A percentile compares a stretch with the other conserved stretches of the same genome.
These are phyloP conservation scores for Yamadazyma epiphylla DNA, from an alignment of 1,139 yeast genomes.

Conservation along the genomic window DNA sequence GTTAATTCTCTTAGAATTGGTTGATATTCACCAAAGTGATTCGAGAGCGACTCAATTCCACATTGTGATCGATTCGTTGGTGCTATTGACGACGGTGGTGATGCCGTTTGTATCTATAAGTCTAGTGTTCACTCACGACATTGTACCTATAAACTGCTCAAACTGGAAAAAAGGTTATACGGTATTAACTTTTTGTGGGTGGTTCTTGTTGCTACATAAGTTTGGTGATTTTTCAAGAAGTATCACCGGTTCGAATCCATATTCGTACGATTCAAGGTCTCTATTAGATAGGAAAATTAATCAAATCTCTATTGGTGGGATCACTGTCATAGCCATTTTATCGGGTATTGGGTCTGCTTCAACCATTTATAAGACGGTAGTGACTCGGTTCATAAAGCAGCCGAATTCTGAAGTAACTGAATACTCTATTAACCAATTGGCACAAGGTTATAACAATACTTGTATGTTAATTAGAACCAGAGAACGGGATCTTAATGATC, in stretches of 20 bases:
- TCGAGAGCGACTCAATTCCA: conserved; percentile 23
- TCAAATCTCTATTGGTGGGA: conserved; percentile 66
- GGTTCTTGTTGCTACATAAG: conserved; percentile 34
- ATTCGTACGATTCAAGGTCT: conserved; percentile 16
- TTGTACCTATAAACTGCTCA: conserved; percentile 17
- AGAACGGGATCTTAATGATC: conserved; percentile 24
- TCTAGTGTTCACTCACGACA: conserved; percentile 25
- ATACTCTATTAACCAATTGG: conserved; percentile 24
- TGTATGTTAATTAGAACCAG: conserved; percentile 30
- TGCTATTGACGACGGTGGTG: conserved; percentile 27
- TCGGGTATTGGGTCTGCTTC: conserved; percentile 76
- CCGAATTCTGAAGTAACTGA: conserved; percentile 10
- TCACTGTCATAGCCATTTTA: conserved; percentile 64
- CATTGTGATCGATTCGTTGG: conserved; percentile 28
- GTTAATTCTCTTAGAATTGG: conserved; percentile 38
- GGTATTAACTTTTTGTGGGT: no score
- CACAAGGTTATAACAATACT: conserved; percentile 40
- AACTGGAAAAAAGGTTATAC: conserved; percentile 11
- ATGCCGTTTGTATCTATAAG: conserved; percentile 33
- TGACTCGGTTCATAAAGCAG: neutral
- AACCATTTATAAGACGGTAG: conserved; percentile 38
- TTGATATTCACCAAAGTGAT: conserved; percentile 16
- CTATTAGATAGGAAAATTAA: conserved; percentile 45
- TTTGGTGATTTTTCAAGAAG: conserved; percentile 34
- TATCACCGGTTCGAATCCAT: conserved; percentile 19